These are phyloP conservation scores for Chrysoporthe puriensis DNA, from an alignment of 2,329 filamentous ascomycete genomes.

Conservation along the genomic window DNA sequence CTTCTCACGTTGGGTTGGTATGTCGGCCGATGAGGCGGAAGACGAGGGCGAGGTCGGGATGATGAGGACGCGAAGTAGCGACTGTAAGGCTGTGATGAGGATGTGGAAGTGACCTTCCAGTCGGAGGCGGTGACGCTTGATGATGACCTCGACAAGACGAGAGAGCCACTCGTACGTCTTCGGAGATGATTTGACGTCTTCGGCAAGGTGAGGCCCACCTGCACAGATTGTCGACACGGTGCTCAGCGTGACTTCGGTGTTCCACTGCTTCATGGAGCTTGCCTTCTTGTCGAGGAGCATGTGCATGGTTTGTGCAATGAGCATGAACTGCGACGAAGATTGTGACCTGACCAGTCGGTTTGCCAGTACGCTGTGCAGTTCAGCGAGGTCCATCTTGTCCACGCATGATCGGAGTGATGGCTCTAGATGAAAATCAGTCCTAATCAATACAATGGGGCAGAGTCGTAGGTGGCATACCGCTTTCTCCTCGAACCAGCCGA, in stretches of 20 bases:
- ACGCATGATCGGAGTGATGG: slow-evolving; percentile 16
- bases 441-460: not conserved
- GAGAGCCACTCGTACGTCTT: slow-evolving; percentile 52
- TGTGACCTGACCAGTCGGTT: slow-evolving; percentile 37
- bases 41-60: slow-evolving; percentile 39
- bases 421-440: slow-evolving; percentile 17
- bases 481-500: slow-evolving; percentile 39
- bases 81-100: slow-evolving; percentile 56
- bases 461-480: slow-evolving; percentile 15
- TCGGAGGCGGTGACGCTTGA: slow-evolving; percentile 63
- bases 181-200: slow-evolving; percentile 37
- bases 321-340: slow-evolving; percentile 39
- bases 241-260: slow-evolving; percentile 57
- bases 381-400: slow-evolving; percentile 42
- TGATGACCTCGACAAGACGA: slow-evolving; percentile 58
- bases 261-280: slow-evolving; percentile 59
- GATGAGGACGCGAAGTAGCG: slow-evolving; percentile 59
- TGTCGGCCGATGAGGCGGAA: slow-evolving; percentile 32
- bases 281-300: slow-evolving; percentile 55
- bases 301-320: slow-evolving; percentile 47
- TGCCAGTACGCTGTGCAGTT: slow-evolving; percentile 47
- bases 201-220: slow-evolving; percentile 27
- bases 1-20: slow-evolving; percentile 38
- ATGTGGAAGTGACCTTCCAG: slow-evolving; percentile 66
- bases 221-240: slow-evolving; percentile 45